A percentile compares a stretch with the other conserved stretches of the same genome.
Conservation (phyloP, 2,329 filamentous ascomycete genomes). For the Trichophyton rubrum region DNA sequence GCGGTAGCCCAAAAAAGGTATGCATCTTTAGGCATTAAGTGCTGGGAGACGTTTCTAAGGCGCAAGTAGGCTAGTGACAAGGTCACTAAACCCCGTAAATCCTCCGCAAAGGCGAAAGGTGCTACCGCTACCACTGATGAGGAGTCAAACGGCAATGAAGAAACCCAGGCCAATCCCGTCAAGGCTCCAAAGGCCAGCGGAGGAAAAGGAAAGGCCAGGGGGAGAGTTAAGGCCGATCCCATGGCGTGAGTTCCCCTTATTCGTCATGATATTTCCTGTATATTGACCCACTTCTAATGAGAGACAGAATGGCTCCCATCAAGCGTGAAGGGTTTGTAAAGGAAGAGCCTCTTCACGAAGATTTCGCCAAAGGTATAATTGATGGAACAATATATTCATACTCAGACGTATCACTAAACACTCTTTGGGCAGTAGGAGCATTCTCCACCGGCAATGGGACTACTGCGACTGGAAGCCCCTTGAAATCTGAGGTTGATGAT, state of each 20-base stretch:
- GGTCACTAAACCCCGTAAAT: slow-evolving; percentile 12
- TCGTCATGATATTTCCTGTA: neutral
- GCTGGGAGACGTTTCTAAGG: neutral
- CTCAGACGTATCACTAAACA: neutral
- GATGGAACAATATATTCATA: slow-evolving; percentile 10
- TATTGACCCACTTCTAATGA: neutral
- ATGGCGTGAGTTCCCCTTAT: neutral
- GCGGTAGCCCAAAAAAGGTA: slow-evolving; percentile 7
- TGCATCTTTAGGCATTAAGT: neutral
- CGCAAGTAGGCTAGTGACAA: slow-evolving; percentile 9
- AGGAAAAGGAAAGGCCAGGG: neutral
- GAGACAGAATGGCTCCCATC: neutral
- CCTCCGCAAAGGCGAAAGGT: slow-evolving; percentile 9
- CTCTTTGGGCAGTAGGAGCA: neutral
- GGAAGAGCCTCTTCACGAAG: neutral
- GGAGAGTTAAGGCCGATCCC: neutral
- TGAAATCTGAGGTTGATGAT: neutral
- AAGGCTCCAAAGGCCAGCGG: neutral
- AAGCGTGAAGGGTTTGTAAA: neutral
- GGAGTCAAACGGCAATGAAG: neutral
- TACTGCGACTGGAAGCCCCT: neutral
- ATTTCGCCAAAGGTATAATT: slow-evolving; percentile 11
- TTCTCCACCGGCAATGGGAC: neutral
- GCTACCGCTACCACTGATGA: neutral
- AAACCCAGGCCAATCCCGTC: neutral